Conservation (phyloP, 2,329 filamentous ascomycete genomes). For the Elsinoe australis region DNA sequence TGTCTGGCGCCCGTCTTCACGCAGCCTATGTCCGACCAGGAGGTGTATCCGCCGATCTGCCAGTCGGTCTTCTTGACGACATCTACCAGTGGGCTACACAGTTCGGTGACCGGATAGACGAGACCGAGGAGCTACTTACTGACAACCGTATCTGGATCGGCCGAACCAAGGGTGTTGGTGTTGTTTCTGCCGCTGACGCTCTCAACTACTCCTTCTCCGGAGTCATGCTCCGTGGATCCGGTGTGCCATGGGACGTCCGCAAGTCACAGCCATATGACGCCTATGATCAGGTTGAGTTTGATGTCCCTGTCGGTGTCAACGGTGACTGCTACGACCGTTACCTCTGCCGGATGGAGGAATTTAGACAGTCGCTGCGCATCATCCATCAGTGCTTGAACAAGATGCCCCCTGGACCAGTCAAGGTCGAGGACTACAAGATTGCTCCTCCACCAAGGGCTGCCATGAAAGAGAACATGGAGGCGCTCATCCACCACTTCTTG, state of each 20-base stretch:
- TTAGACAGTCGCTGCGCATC: constrained; percentile 94
- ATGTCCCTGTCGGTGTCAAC: constrained; percentile 91
- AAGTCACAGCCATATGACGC: constrained; percentile 97
- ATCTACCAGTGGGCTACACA: constrained; percentile 99
- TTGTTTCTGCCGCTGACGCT: constrained; percentile 86
- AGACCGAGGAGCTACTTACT: constrained; percentile 96
- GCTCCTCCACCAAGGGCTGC: constrained; percentile 88
- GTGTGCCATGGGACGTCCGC: constrained; percentile 91
- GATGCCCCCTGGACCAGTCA: constrained; percentile 90
- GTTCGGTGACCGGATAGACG: constrained; percentile 95
- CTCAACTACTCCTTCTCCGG: constrained; percentile 94
- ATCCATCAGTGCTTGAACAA: constrained; percentile 99
- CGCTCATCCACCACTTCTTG: constrained; percentile 97
- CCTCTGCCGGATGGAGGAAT: constrained; percentile 98
- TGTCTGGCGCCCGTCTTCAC: constrained; percentile 94
- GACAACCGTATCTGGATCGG: constrained; percentile 99
- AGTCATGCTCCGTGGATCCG: constrained; percentile 95
- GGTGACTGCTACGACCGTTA: constrained; percentile 99
- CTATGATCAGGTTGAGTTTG: constrained; percentile 96
- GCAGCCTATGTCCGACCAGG: constrained; percentile 94
- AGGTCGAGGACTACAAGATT: constrained; percentile 98
- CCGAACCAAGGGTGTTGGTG: constrained; percentile 82
- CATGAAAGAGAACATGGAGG: constrained; percentile 99
- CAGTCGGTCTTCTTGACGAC: constrained; percentile 87
- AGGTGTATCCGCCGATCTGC: constrained; percentile 92